These are phyloP conservation scores for Pichia sp. DNA, from an alignment of 1,139 yeast genomes.

Conservation along the genomic window DNA sequence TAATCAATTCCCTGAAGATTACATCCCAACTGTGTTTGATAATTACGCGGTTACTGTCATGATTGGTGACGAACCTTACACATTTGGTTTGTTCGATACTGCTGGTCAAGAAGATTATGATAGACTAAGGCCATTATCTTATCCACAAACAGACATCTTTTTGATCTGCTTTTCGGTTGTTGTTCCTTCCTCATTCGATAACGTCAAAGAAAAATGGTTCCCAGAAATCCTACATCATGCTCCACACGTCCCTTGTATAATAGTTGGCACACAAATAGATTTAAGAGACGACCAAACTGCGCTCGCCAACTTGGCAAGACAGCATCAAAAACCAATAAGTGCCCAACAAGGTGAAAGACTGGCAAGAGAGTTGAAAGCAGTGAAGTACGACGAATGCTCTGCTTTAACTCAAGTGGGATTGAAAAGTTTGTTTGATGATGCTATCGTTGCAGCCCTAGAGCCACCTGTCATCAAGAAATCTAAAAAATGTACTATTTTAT, in stretches of 20 bases:
- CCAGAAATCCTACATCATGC: constrained; percentile 98
- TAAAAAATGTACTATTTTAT: constrained; percentile 78
- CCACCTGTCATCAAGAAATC: constrained; percentile 84
- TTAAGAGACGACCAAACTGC: constrained; percentile 90
- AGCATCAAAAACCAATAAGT: constrained; percentile 81
- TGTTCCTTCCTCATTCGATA: constrained; percentile 97
- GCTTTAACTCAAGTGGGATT: constrained; percentile 95
- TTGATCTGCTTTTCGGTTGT: constrained; percentile 92
- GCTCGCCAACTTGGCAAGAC: constrained; percentile 83
- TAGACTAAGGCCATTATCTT: constrained; percentile 90
- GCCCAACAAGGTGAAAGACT: constrained; percentile 86
- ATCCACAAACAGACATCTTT: constrained; percentile 95
- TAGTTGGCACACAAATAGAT: constrained; percentile 95
- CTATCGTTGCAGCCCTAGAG: constrained; percentile 91
- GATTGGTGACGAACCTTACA: constrained; percentile 98
- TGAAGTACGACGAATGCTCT: constrained; percentile 94
- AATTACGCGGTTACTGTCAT: constrained; percentile 97
- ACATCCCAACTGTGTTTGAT: constrained; percentile 89
- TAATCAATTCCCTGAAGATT: constrained; percentile 82
- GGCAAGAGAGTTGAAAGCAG: constrained; percentile 91
- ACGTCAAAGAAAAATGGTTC: constrained; percentile 96
- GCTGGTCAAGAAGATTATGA: constrained; percentile 99
- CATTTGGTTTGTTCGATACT: constrained; percentile 92
- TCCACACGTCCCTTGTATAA: constrained; percentile 94
- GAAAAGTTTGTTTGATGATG: constrained; percentile 94